phyloP scores from a whole-genome alignment of 257 asterid species.

The Craterostigma plantagineum region DNA sequence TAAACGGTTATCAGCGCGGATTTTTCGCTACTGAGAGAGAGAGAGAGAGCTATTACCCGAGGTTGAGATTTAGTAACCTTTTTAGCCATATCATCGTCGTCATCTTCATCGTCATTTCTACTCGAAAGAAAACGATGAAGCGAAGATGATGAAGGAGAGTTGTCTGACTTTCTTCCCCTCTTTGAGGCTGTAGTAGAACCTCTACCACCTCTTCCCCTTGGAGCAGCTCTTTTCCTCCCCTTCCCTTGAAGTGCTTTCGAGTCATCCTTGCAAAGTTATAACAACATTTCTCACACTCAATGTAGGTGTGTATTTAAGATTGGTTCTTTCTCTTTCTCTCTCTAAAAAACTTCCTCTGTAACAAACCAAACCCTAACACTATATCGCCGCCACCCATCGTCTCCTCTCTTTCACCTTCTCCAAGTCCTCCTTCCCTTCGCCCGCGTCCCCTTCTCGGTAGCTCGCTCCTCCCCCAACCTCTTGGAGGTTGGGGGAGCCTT shows the following conservation, averaged over 20 bases:
- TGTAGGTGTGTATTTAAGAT: too few relatives aligned
- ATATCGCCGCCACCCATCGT: too few relatives aligned
- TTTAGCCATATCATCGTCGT: constrained; percentile 57
- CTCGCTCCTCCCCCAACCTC: too few relatives aligned
- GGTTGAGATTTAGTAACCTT: constrained; percentile 42
- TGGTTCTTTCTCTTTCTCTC: too few relatives aligned
- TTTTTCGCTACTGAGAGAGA: not conserved
- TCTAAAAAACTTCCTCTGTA: too few relatives aligned
- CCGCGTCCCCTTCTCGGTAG: too few relatives aligned
- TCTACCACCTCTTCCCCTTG: constrained; percentile 86
- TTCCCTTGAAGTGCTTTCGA: constrained; percentile 27
- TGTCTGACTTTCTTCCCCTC: constrained; percentile 68
- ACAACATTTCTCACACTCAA: constrained; percentile 5
- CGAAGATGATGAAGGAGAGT: constrained; percentile 39
- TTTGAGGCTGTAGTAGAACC: constrained; percentile 56
- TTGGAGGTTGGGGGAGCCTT: too few relatives aligned
- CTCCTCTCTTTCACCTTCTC: too few relatives aligned
- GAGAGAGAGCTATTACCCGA: constrained; percentile 42
- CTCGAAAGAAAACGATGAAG: constrained; percentile 47
- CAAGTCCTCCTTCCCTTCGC: too few relatives aligned
- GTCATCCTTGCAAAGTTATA: not conserved
- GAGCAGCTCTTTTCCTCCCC: constrained; percentile 82
- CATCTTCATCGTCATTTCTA: constrained; percentile 52
- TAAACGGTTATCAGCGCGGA: constrained; percentile 5
- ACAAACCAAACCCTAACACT: too few relatives aligned